Evolutionary conservation across 768 basidiomycete species (phyloP), one percentile per base, ranked within the genome.

Genomic region (Psilocybe cubensis): DNA sequence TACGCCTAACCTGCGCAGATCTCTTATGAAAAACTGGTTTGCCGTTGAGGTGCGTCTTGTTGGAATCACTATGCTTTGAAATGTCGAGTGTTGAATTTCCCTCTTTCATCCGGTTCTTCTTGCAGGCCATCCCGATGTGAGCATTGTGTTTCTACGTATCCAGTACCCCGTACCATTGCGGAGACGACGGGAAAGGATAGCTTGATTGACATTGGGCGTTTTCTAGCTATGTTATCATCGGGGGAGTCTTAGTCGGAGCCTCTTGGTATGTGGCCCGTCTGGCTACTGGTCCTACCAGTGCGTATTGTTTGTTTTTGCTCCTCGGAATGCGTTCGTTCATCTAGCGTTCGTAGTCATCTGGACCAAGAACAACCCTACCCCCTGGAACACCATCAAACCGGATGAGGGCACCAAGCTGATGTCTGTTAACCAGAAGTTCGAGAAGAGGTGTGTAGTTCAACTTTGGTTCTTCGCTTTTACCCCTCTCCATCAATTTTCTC

Each of bases 331-430:
- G 56, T 25, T 57, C 56, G 28, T 11, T 11, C 25, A 17, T 12
- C 28, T 18, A 21, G 5, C 28, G n/a, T 28, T 40, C 52, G n/a
- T 54, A 83, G 83, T 82, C 49, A 67, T 82, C 61, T 83, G 83
- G 82, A 81, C 81, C 54, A 83, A 82, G 64, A 82, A 43, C 70
- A 95, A 96, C 80, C 92, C 92, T 31, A 87, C 86, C 20, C 94
- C 94, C n/a, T 95, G 91, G 91, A 91, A 92, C 74, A 80, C 83
- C 55, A 82, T 94, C 69, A 80, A 90, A 70, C 86, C 81, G 35
- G 79, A 88, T 66, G 86, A 94, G 73, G 83, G 83, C 62, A 90
- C 82, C 52, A 94, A 94, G 75, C 42, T 94, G 58, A 65, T 85
- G 68, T 70, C 80, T 42, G 82, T 91, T 35, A 85, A 87, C 76